These are phyloP conservation scores for Porodaedalea pini DNA, from an alignment of 1,284 basidiomycete genomes.

Conservation along the genomic window DNA sequence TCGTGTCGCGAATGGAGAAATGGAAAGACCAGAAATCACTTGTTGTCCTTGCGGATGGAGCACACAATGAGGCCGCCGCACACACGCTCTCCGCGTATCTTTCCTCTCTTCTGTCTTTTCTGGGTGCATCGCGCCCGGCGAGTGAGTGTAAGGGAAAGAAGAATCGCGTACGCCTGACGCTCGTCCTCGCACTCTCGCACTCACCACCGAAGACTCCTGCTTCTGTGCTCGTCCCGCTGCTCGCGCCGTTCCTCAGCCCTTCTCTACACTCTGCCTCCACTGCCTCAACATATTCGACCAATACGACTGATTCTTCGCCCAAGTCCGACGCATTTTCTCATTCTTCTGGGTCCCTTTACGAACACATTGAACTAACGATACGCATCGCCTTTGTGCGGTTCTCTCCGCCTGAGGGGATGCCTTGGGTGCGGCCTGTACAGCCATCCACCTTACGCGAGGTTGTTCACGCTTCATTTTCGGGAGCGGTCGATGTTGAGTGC, in stretches of 20 bases:
- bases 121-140: constrained; percentile 22
- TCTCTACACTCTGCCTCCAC: constrained; percentile 2
- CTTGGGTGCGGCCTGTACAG: constrained; percentile 75
- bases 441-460: constrained; percentile 45
- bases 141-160: constrained; percentile 15
- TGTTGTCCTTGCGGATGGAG: constrained; percentile 82
- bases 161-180: constrained; percentile 47
- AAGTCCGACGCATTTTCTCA: neutral
- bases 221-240: constrained; percentile 65
- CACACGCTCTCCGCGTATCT: constrained; percentile 71
- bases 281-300: too few relatives aligned
- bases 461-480: constrained; percentile 39
- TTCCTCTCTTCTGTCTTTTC: constrained; percentile 37
- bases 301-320: too few relatives aligned
- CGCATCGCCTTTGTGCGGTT: constrained; percentile 60
- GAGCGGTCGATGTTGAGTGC: constrained; percentile 30
- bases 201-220: constrained; percentile 77
- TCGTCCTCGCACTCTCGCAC: constrained; percentile 73
- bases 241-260: constrained; percentile 33
- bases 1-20: neutral
- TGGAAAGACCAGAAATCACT: constrained; percentile 18
- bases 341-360: too few relatives aligned
- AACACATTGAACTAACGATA: neutral
- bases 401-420: constrained; percentile 82
- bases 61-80: constrained; percentile 90